Conservation (phyloP, 345 rosid genomes). For the Populus simonii region DNA sequence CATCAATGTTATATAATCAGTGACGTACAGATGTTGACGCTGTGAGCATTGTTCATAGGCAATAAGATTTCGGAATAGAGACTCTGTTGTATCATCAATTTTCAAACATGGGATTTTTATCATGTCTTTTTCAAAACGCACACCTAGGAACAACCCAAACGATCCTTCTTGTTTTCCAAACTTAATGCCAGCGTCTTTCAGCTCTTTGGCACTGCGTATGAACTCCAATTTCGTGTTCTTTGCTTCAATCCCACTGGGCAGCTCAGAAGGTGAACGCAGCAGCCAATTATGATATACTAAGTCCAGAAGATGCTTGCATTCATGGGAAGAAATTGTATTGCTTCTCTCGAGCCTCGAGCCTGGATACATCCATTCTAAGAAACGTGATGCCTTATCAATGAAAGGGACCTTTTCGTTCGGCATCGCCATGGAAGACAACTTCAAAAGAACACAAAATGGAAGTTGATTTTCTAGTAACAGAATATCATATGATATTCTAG, state of each 20-base stretch:
- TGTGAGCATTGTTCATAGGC: constrained; percentile 18
- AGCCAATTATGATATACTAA: background rate
- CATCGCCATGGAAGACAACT: background rate
- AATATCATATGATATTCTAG: background rate
- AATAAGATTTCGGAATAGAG: constrained; percentile 15
- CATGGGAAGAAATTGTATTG: background rate
- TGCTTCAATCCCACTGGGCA: no score
- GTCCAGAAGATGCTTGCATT: constrained; percentile 9
- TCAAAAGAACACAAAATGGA: constrained; percentile 17
- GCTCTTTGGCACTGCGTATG: constrained; percentile 18
- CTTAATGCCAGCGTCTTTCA: constrained; percentile 21
- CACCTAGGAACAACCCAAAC: background rate
- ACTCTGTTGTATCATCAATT: background rate
- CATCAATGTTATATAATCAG: constrained; percentile 16
- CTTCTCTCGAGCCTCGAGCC: background rate
- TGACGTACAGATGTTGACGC: background rate
- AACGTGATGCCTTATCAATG: fast-evolving
- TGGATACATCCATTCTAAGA: background rate
- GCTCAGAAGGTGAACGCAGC: no score
- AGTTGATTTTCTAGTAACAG: constrained; percentile 12
- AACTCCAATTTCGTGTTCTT: no score
- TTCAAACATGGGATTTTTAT: constrained; percentile 11
- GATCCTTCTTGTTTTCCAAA: background rate
- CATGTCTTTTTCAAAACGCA: constrained; percentile 10
- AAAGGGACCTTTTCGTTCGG: background rate